Conservation (phyloP, 2,329 filamentous ascomycete species). For the Elsinoe fawcettii region DNA sequence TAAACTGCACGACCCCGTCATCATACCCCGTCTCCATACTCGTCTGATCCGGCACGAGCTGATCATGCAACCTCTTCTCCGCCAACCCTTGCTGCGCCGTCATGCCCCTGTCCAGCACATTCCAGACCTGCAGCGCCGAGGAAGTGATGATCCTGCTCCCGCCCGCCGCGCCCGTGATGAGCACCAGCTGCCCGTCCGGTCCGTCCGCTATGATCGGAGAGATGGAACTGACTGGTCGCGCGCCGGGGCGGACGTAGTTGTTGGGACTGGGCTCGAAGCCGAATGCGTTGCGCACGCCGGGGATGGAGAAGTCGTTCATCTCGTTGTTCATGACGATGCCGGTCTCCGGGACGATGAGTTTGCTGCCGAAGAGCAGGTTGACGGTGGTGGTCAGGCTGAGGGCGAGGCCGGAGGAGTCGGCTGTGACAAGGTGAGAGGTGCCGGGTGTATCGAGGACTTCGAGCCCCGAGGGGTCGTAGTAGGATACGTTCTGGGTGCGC, state of each 20-base stretch:
- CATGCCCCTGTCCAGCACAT: slow-evolving; percentile 60
- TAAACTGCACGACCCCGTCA: slow-evolving; percentile 53
- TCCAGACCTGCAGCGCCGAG: slow-evolving; percentile 65
- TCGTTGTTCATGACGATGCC: slow-evolving; percentile 65
- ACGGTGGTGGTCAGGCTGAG: slow-evolving; percentile 79
- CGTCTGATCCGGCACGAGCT: slow-evolving; percentile 64
- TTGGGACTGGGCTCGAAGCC: slow-evolving; percentile 71
- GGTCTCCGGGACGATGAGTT: slow-evolving; percentile 69
- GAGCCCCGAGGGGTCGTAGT: slow-evolving; percentile 63
- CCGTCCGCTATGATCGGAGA: slow-evolving; percentile 69
- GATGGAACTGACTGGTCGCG: slow-evolving; percentile 77
- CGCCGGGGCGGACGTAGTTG: slow-evolving; percentile 75
- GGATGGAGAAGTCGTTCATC: slow-evolving; percentile 74
- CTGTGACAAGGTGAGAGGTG: slow-evolving; percentile 64
- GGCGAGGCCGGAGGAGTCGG: slow-evolving; percentile 65
- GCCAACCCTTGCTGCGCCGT: slow-evolving; percentile 55
- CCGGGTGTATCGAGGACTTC: slow-evolving; percentile 64
- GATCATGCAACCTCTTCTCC: slow-evolving; percentile 68
- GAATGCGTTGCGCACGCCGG: slow-evolving; percentile 68
- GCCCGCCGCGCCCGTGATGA: slow-evolving; percentile 67
- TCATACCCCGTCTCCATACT: slow-evolving; percentile 63
- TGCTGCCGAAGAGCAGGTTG: slow-evolving; percentile 77
- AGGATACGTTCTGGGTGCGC: slow-evolving; percentile 60
- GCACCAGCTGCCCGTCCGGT: slow-evolving; percentile 56
- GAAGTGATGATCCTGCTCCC: slow-evolving; percentile 77